Evolutionary conservation across 2,329 filamentous ascomycete species (phyloP).

Genomic region (Penicillium sp.): DNA sequence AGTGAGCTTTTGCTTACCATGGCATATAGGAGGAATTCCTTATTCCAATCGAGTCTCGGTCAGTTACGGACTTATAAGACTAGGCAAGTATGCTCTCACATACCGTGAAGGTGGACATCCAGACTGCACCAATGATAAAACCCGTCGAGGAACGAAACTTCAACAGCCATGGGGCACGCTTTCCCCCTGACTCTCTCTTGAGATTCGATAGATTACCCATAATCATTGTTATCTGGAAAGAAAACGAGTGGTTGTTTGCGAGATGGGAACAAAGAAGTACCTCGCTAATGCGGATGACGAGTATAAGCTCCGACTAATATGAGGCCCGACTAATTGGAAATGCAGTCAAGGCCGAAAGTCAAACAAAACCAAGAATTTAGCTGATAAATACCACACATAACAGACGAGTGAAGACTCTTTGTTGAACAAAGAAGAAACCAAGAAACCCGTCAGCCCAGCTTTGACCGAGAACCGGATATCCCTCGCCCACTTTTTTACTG

Average conservation of each 20-base stretch:
- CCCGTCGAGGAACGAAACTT: constrained; percentile 58
- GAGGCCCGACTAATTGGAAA: not conserved
- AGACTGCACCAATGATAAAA: constrained; percentile 61
- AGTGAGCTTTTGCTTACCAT: constrained; percentile 23
- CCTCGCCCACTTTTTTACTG: not conserved
- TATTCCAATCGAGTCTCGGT: not conserved
- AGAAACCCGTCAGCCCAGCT: constrained; percentile 1
- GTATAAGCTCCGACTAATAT: not conserved
- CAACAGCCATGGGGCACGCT: constrained; percentile 32
- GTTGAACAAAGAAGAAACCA: constrained; percentile 3
- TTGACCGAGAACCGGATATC: not conserved
- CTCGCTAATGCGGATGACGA: not conserved
- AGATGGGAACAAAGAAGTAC: not conserved
- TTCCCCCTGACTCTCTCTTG: constrained; percentile 2
- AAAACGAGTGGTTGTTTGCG: not conserved
- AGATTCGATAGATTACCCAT: not conserved
- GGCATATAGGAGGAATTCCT: constrained; percentile 34
- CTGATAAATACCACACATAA: not conserved
- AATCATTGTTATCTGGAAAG: not conserved
- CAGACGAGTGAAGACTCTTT: not conserved
- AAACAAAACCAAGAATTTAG: not conserved
- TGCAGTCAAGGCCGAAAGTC: not conserved
- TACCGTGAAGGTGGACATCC: constrained; percentile 34
- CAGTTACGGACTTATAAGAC: not conserved
- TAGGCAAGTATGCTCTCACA: not conserved